Percentiles rank a stretch among this genome's conserved stretches.
These are phyloP conservation scores for Dichotomopilus funicola DNA, from an alignment of 2,329 filamentous ascomycete genomes.

Conservation along the genomic window DNA sequence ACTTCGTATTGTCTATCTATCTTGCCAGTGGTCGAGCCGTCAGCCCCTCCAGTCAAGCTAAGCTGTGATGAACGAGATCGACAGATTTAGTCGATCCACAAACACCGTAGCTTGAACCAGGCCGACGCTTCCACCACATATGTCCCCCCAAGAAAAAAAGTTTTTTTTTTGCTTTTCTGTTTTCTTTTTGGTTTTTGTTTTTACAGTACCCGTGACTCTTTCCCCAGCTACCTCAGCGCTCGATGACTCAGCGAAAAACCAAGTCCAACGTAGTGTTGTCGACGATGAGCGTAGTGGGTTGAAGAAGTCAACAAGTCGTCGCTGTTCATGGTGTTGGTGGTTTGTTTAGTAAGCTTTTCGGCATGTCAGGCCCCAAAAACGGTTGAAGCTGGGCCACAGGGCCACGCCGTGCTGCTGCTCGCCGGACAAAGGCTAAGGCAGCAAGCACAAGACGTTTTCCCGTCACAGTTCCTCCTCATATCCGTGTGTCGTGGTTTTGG, in stretches of 20 bases:
- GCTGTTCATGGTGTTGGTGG: background rate
- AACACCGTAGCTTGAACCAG: background rate
- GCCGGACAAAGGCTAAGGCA: slow-evolving; percentile 14
- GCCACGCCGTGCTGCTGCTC: background rate
- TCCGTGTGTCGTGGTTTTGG: no score
- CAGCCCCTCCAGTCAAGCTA: no score
- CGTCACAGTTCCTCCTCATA: no score
- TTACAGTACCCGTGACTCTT: background rate
- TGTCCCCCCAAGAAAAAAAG: slow-evolving; percentile 15
- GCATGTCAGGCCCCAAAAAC: slow-evolving; percentile 9
- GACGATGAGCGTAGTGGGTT: background rate
- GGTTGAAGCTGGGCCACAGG: background rate
- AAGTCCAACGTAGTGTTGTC: background rate
- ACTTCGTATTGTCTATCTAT: no score
- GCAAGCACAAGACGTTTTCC: background rate
- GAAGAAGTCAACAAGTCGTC: background rate
- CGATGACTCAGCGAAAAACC: background rate
- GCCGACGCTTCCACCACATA: background rate
- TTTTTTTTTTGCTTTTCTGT: slow-evolving; percentile 6
- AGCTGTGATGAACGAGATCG: background rate
- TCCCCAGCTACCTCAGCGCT: background rate
- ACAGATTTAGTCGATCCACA: background rate
- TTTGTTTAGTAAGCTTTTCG: background rate
- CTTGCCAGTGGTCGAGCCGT: no score
- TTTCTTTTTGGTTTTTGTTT: background rate